Evolutionary conservation across 1,284 basidiomycete species (phyloP), one percentile per base, ranked within the genome.

Genomic region (Trichosporon coremiiforme): DNA sequence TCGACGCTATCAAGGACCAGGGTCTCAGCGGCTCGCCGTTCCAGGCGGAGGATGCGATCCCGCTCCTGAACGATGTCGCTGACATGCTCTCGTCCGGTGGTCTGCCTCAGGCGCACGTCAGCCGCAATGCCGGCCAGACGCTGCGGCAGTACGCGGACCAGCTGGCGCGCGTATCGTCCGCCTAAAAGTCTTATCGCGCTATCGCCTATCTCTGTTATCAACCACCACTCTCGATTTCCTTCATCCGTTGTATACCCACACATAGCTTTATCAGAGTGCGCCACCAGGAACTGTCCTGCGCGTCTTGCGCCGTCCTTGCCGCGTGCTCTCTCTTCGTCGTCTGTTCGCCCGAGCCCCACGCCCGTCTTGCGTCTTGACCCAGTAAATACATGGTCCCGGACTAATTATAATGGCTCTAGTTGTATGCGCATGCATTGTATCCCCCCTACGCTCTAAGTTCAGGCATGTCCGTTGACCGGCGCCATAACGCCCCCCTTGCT

Each of bases 1-100:
- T 73, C 38, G 72, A 73, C 50, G 68, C 72, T 4, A 71, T 71
- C 66, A 73, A 69, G 53, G 72, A 73, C 64, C 68, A 71, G 22
- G 68, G 68, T 0, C 31, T 41, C 35, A 62, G 60, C n/a, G 65
- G 69, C 5, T 62, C 66, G 20, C 66, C 72, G 1, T 66, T 73
- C 66, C 72, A 71, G 60, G 45, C 72, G 1, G 68, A 53, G 15
- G 68, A 71, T 36, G 70, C 66, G 4, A 68, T 77, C 12, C 69
- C 74, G 2, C 69, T 77, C 4, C 67, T 78, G 29, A 68, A 67
- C 55, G 67, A 68, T 6, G 75, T 78, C 8, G 74, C 75, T 2
- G 71, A 74, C 57, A 74, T 75, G 73, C 71, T 78, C 13, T 70
- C 66, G 13, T 22, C 71, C 15, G 76, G 77, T 55, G 74, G 76